Percentiles rank a stretch among this genome's conserved stretches.
phyloP scores from a whole-genome alignment of 768 basidiomycete species.

The Porphyrellus cyaneotinctus region DNA sequence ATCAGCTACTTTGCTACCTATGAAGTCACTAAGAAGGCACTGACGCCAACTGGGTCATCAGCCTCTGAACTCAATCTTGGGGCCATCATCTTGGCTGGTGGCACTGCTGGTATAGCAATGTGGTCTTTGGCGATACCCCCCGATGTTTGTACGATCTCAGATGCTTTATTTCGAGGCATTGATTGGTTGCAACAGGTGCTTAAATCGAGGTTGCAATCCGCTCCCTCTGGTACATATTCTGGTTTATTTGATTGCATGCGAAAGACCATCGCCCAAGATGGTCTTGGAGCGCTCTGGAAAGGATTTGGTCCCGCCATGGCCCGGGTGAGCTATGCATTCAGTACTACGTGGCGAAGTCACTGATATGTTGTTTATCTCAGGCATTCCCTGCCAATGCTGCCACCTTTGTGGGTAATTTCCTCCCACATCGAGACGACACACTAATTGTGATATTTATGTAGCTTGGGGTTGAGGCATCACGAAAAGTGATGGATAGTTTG shows the following conservation, averaged over 20 bases:
- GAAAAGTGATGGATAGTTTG: slow-evolving; percentile 73
- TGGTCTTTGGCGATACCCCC: slow-evolving; percentile 97
- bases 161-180: neutral
- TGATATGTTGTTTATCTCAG: slow-evolving; percentile 34
- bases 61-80: slow-evolving; percentile 78
- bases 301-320: slow-evolving; percentile 98
- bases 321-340: slow-evolving; percentile 47
- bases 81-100: slow-evolving; percentile 87
- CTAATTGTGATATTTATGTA: slow-evolving; percentile 27
- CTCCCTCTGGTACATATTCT: slow-evolving; percentile 95
- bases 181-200: slow-evolving; percentile 59
- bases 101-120: slow-evolving; percentile 95
- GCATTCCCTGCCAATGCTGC: slow-evolving; percentile 98
- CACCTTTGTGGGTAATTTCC: slow-evolving; percentile 63
- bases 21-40: slow-evolving; percentile 83
- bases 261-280: slow-evolving; percentile 89
- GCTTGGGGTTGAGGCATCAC: slow-evolving; percentile 90
- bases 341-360: neutral
- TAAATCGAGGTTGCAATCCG: slow-evolving; percentile 94
- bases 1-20: slow-evolving; percentile 94
- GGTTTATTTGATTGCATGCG: slow-evolving; percentile 89
- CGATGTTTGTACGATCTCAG: slow-evolving; percentile 56
- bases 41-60: slow-evolving; percentile 80
- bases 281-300: slow-evolving; percentile 87
- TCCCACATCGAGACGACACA: neutral